Percentiles rank a stretch among this genome's conserved stretches.
Evolutionary conservation across 805 yeast genomes (phyloP).

Genomic region (Lachancea kluyveri): DNA sequence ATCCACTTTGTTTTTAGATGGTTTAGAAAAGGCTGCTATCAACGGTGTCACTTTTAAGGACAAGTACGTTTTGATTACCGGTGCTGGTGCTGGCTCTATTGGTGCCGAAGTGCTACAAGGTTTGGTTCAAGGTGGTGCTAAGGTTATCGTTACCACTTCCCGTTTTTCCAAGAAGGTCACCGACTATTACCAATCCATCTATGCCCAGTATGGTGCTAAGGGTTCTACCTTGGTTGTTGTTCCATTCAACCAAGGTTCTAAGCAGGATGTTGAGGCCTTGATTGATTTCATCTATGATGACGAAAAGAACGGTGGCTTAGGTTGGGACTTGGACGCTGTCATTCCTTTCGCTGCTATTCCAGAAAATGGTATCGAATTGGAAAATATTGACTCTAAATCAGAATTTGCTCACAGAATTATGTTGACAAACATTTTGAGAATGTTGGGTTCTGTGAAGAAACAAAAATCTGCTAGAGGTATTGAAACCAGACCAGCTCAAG

Average conservation of each 20-base stretch:
- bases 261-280: conserved; percentile 84
- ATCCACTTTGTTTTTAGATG: conserved; percentile 77
- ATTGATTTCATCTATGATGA: conserved; percentile 80
- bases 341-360: conserved; percentile 99
- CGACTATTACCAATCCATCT: conserved; percentile 90
- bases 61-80: conserved; percentile 87
- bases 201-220: conserved; percentile 86
- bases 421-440: conserved; percentile 91
- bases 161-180: conserved; percentile 91
- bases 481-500: conserved; percentile 98
- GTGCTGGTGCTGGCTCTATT: conserved; percentile 98
- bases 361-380: conserved; percentile 95
- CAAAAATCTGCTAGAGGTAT: conserved; percentile 70
- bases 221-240: conserved; percentile 93
- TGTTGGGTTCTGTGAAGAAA: conserved; percentile 83
- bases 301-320: conserved; percentile 81
- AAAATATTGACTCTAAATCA: conserved; percentile 86
- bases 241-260: conserved; percentile 98
- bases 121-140: conserved; percentile 94
- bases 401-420: conserved; percentile 98
- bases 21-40: conserved; percentile 88
- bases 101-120: conserved; percentile 98
- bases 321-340: conserved; percentile 95
- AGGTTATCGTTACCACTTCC: conserved; percentile 92
- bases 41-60: conserved; percentile 88